These are phyloP conservation scores for Cymbidium sinense DNA, from an alignment of 106 monocot genomes.

Conservation along the genomic window DNA sequence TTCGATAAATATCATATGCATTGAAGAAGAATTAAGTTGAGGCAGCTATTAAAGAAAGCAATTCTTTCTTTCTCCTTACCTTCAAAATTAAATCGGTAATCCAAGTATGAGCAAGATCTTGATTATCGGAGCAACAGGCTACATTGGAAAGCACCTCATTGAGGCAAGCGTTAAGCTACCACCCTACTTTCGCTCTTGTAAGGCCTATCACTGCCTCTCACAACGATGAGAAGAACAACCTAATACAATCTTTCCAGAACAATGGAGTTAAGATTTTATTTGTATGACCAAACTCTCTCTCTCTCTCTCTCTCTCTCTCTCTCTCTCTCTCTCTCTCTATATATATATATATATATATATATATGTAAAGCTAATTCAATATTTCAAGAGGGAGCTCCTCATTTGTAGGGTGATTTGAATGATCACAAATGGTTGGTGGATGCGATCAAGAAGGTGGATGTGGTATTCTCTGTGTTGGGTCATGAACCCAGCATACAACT, in stretches of 20 bases:
- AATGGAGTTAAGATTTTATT: neutral
- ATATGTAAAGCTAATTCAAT: neutral
- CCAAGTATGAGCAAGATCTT: neutral
- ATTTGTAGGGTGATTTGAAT: neutral
- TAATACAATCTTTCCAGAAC: slow-evolving; percentile 1
- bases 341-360: no score
- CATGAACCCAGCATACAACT: neutral
- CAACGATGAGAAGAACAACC: neutral
- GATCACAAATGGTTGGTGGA: neutral
- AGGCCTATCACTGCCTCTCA: neutral
- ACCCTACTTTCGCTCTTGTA: slow-evolving; percentile 5
- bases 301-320: no score
- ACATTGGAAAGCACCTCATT: neutral
- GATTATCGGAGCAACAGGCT: slow-evolving; percentile 7
- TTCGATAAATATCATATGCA: no score
- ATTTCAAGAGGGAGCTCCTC: no score
- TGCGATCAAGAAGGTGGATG: neutral
- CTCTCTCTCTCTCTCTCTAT: no score
- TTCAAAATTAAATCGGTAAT: neutral
- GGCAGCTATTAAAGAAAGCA: no score
- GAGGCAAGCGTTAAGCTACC: neutral
- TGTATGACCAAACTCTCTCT: no score
- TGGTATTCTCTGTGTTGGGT: neutral
- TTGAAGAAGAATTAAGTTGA: no score
- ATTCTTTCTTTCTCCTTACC: no score